A percentile compares a stretch with the other conserved stretches of the same genome.
These are phyloP conservation scores for Malus asiatica DNA, from an alignment of 306 rosid species.

Conservation along the genomic window DNA sequence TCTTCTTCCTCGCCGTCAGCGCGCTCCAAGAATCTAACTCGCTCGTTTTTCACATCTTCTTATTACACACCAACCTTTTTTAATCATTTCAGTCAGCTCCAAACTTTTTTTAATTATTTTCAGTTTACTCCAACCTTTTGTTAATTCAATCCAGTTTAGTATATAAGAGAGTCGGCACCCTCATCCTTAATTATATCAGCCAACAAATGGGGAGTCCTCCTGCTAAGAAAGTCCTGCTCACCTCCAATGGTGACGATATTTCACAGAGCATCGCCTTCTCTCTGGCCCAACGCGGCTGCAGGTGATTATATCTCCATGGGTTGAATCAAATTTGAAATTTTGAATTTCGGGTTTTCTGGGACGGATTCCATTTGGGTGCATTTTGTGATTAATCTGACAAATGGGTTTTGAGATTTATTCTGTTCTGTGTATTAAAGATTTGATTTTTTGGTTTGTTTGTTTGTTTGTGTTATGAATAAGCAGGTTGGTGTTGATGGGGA, in stretches of 20 bases:
- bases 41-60: too few species aligned
- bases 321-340: neutral
- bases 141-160: neutral
- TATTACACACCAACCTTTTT: too few species aligned
- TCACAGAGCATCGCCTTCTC: slow-evolving; percentile 57
- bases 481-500: slow-evolving; percentile 79
- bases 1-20: too few species aligned
- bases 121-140: too few species aligned
- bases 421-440: neutral
- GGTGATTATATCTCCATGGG: slow-evolving; percentile 22
- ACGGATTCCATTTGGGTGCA: neutral
- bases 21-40: too few species aligned
- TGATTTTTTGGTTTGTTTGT: neutral
- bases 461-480: neutral
- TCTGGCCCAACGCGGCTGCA: slow-evolving; percentile 78
- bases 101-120: too few species aligned
- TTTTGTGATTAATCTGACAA: neutral
- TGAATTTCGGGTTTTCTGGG: neutral
- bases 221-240: slow-evolving; percentile 52
- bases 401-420: neutral
- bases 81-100: too few species aligned
- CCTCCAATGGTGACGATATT: slow-evolving; percentile 61
- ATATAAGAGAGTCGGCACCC: neutral
- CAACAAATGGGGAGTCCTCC: slow-evolving; percentile 11
- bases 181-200: too few species aligned